phyloP scores from a whole-genome alignment of 2,329 filamentous ascomycete genomes.

The Diaporthe australafricana region DNA sequence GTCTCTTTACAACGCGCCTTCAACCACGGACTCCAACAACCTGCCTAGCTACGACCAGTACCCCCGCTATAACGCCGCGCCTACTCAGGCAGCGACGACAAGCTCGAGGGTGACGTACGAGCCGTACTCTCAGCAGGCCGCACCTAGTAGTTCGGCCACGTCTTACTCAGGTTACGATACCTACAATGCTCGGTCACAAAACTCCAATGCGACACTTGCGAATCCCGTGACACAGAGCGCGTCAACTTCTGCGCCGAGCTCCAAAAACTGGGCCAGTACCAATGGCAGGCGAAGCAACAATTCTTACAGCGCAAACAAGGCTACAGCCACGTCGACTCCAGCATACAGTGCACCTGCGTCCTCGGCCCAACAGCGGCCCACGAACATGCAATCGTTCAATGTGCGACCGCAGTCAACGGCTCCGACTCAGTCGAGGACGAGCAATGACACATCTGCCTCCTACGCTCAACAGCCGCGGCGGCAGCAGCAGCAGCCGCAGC shows the following conservation, averaged over 20 bases:
- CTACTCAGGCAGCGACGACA: constrained; percentile 36
- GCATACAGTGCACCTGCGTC: constrained; percentile 41
- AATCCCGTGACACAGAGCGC: constrained; percentile 42
- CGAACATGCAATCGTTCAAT: constrained; percentile 40
- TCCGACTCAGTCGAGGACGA: constrained; percentile 39
- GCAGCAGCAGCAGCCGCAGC: constrained; percentile 41
- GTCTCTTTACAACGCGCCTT: constrained; percentile 37
- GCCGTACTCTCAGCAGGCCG: constrained; percentile 47
- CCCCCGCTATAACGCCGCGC: constrained; percentile 38
- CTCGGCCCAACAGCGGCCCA: constrained; percentile 38
- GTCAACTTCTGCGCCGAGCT: constrained; percentile 41
- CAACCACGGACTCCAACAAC: constrained; percentile 36
- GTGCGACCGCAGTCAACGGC: constrained; percentile 43
- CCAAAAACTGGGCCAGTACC: constrained; percentile 42
- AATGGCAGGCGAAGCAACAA: constrained; percentile 42
- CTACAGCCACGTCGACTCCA: constrained; percentile 39
- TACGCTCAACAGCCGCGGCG: constrained; percentile 45
- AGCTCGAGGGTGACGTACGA: constrained; percentile 45
- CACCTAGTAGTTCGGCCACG: constrained; percentile 28
- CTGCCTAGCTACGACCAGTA: constrained; percentile 41
- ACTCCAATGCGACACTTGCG: constrained; percentile 39
- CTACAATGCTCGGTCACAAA: constrained; percentile 39
- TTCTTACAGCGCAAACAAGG: constrained; percentile 46
- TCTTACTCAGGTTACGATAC: constrained; percentile 43
- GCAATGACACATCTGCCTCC: constrained; percentile 39